Base-by-base conservation (phyloP, 176 grass and related monocot genomes). In the Themeda triandra region DNA sequence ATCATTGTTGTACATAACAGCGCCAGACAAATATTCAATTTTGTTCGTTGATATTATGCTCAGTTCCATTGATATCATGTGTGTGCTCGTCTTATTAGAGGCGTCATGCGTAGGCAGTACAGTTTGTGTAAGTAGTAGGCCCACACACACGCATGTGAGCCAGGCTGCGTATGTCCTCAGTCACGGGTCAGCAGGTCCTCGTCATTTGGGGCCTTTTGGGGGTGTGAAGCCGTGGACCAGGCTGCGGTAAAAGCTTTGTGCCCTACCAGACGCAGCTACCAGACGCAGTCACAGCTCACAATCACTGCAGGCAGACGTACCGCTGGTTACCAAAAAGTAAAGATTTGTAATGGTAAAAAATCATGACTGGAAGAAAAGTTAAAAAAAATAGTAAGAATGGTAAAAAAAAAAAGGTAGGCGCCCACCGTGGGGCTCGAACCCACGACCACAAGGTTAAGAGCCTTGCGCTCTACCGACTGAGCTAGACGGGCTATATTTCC, bases 391-490 rank as follows among this genome's bases (percentile, higher is more conserved):
- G 13, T 39, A 48, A 48, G 6, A 1, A 0, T 15, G 14, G 3
- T 46, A 17, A 5, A 79, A 12, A 23, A 23, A 14, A 9, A 17
- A 49, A 5, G n/a, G n/a, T n/a, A n/a, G n/a, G n/a, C 75, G 82
- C 85, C 87, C 88, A 92, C 90, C 80, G 79, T 92, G 83, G 88
- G 88, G 90, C 88, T 88, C 85, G 85, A 95, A 91, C 90, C 88
- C 83, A 90, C 37, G 71, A 95, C 82, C 85, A 84, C 80, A 89
- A 86, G 79, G 74, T 85, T 87, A 87, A 83, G 86, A 88, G 79
- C 79, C 73, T 86, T 79, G 69, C 69, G 69, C 56, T 83, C 69
- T 83, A 74, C 69, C 39, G 69, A 83, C 81, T 64, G 28, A 74
- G 69, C 81, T 83, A 83, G 69, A 73, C 54, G 32, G n/a, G n/a